Evolutionary conservation across 495 filamentous ascomycete genomes (phyloP).

Genomic region (Aspergillus wentii): DNA sequence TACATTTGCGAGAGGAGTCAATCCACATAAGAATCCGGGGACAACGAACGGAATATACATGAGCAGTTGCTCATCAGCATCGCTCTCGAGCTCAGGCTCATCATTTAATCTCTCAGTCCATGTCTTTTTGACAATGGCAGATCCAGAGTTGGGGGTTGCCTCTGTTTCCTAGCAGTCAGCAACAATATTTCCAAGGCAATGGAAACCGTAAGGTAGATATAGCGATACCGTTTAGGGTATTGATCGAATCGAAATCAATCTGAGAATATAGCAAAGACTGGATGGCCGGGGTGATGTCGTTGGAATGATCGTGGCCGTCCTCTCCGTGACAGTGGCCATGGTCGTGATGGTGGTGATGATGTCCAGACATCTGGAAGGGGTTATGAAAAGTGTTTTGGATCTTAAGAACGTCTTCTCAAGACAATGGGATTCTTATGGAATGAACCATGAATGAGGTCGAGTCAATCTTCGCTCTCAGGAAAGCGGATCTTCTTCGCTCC

Average conservation of each 20-base stretch:
- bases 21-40: slow-evolving; percentile 1
- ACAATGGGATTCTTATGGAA: no score
- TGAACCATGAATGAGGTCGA: no score
- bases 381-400: no score
- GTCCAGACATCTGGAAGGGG: slow-evolving; percentile 33
- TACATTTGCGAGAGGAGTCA: slow-evolving; percentile 4
- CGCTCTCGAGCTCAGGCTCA: slow-evolving; percentile 72
- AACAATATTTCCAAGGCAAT: no score
- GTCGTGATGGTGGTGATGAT: slow-evolving; percentile 39
- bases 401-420: no score
- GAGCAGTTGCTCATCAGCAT: slow-evolving; percentile 88
- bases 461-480: no score
- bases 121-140: slow-evolving; percentile 77
- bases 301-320: slow-evolving; percentile 68
- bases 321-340: slow-evolving; percentile 39
- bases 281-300: slow-evolving; percentile 85
- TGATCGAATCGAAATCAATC: slow-evolving; percentile 81
- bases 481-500: background rate
- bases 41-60: slow-evolving; percentile 80
- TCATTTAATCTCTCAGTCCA: slow-evolving; percentile 73
- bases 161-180: slow-evolving; percentile 32
- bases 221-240: slow-evolving; percentile 67
- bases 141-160: slow-evolving; percentile 57
- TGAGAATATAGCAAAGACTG: slow-evolving; percentile 86
- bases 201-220: background rate